Base-by-base conservation (phyloP, 1,284 basidiomycete species). In the Bondarzewia mesenterica region DNA sequence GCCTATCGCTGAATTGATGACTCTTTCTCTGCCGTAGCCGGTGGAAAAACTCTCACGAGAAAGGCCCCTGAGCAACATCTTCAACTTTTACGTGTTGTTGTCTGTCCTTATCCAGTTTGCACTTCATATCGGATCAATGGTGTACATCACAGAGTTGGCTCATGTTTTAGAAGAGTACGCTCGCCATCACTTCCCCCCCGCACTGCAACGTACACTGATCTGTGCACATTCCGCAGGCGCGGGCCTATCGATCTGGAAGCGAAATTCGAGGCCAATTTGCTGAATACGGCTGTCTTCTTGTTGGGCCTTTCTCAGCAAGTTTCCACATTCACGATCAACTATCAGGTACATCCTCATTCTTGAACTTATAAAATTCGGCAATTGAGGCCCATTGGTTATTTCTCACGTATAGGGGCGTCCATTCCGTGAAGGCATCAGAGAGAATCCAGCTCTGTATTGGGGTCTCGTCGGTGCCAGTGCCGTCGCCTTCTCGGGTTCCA, bases 291-390 rank as follows among this genome's bases (percentile, higher is more conserved):
- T 44, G 94, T 97, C 61, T 97, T 94, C 69, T 80, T 97, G 20
- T 75, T 97, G 46, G 87, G 93, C 50, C 75, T 96, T 29, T 93
- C 89, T 5, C 93, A 97, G 64, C 93, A 96, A 63, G 93, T 97
- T 2, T 95, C 93, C 7, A 96, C 93, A 0, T 96, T 97, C 60
- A 85, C 92, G 3, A 92, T 96, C 71, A 97, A 97, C 70, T 97
- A 93, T 77, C 91, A 93, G 71, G 82, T 82, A 55, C 36, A 62
- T 54, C 21, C 21, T 15, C 7, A 36, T 39, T 27, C 7, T 10
- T 18, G 16, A 18, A 5, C 10, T 22, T 40, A 4, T 22, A 22
- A 20, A 16, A 42, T 21, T 6, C 40, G 20, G n/a, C 14, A 26
- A 12, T 26, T 35, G 22, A 42, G 7, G 27, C 29, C n/a, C 29